phyloP scores from a whole-genome alignment of 2,329 filamentous ascomycete species.

The Elsinoe perseae region DNA sequence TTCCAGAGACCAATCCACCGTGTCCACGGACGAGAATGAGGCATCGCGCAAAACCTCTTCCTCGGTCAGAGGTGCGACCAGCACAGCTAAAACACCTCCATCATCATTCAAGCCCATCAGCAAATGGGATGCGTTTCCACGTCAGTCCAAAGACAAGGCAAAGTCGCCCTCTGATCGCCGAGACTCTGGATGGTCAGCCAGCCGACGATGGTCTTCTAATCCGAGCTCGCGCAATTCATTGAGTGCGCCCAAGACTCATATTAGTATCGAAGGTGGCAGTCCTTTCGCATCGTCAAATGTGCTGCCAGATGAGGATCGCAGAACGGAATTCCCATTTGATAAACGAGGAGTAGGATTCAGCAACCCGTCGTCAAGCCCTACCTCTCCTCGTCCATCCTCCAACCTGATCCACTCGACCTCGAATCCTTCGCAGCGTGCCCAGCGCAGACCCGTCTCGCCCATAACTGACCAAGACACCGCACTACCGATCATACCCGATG shows the following conservation, averaged over 20 bases:
- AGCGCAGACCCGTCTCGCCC: neutral
- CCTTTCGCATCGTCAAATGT: conserved; percentile 7
- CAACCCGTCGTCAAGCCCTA: neutral
- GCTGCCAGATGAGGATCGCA: conserved; percentile 3
- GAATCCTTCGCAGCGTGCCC: neutral
- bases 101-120: conserved; percentile 5
- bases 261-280: conserved; percentile 1
- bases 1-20: conserved; percentile 6
- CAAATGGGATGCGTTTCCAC: conserved; percentile 14
- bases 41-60: neutral
- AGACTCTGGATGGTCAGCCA: conserved; percentile 11
- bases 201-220: conserved; percentile 7
- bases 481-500: neutral
- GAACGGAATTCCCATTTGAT: conserved; percentile 5
- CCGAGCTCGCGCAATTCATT: conserved; percentile 8
- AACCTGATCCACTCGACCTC: conserved; percentile 2
- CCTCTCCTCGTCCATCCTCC: conserved; percentile 7
- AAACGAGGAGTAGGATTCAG: neutral
- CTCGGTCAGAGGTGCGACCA: neutral
- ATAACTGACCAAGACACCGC: conserved; percentile 4
- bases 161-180: neutral
- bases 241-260: conserved; percentile 4
- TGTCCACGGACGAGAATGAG: neutral
- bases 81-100: neutral
- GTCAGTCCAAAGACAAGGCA: neutral